A percentile compares a stretch with the other conserved stretches of the same genome.
phyloP scores from a whole-genome alignment of 2,329 filamentous ascomycete species.

The Cordyceps tenuipes region DNA sequence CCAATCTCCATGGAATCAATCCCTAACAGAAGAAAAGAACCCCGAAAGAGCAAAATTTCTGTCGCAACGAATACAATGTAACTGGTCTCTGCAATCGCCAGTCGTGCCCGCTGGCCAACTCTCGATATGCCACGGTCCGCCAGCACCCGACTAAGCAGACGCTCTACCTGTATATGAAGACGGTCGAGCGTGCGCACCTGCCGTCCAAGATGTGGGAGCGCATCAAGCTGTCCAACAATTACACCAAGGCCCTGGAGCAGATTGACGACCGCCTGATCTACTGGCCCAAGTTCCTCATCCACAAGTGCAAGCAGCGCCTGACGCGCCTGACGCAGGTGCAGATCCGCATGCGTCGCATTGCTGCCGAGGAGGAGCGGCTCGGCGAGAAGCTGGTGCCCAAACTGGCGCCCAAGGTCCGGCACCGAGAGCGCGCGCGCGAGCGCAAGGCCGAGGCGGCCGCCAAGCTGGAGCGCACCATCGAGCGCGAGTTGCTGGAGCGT shows the following conservation, averaged over 20 bases:
- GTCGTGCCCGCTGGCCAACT: constrained; percentile 85
- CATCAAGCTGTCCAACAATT: constrained; percentile 84
- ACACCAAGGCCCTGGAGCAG: constrained; percentile 78
- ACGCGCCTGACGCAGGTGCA: constrained; percentile 88
- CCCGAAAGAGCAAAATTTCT: constrained; percentile 85
- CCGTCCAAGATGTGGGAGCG: constrained; percentile 92
- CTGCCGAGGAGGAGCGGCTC: constrained; percentile 79
- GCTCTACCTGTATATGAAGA: constrained; percentile 96
- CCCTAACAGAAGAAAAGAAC: constrained; percentile 44
- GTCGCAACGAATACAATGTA: constrained; percentile 88
- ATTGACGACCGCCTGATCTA: constrained; percentile 82
- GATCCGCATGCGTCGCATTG: constrained; percentile 69
- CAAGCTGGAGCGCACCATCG: constrained; percentile 92
- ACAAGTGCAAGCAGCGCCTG: constrained; percentile 94
- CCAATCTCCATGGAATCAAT: background rate
- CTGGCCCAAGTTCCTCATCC: constrained; percentile 87
- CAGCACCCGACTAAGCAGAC: constrained; percentile 71
- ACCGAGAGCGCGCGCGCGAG: constrained; percentile 67
- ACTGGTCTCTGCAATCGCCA: constrained; percentile 78
- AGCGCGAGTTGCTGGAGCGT: constrained; percentile 87
- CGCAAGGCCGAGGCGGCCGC: constrained; percentile 73
- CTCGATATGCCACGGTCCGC: constrained; percentile 84
- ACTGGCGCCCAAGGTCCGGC: constrained; percentile 80
- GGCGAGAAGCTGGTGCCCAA: constrained; percentile 85
- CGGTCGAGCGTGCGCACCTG: constrained; percentile 77